Evolutionary conservation across 176 grass and related monocot species (phyloP).

Genomic region (Bothriochloa decipiens): DNA sequence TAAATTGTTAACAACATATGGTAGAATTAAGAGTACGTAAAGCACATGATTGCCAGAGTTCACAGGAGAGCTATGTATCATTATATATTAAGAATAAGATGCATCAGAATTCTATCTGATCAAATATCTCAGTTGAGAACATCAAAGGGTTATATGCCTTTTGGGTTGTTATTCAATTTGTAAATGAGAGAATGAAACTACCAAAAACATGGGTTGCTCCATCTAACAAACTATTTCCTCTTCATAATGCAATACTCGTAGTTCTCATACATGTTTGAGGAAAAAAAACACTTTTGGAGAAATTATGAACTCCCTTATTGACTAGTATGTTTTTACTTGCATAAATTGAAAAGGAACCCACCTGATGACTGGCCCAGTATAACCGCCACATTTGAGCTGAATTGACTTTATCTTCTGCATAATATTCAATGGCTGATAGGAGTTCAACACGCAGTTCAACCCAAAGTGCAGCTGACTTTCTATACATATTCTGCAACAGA

Average conservation of each 20-base stretch:
- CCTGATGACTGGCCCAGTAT: constrained; percentile 99
- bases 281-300: not conserved
- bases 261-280: not conserved
- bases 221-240: not conserved
- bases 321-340: constrained; percentile 1
- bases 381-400: constrained; percentile 81
- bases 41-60: constrained; percentile 39
- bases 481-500: constrained; percentile 87
- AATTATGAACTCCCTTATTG: constrained; percentile 4
- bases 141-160: not conserved
- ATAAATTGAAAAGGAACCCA: constrained; percentile 44
- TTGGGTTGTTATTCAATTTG: not conserved
- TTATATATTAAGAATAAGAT: no score
- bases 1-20: constrained; percentile 22
- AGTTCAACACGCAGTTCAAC: constrained; percentile 90
- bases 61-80: not conserved
- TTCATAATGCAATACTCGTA: not conserved
- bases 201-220: not conserved
- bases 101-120: not conserved
- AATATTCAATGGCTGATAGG: constrained; percentile 78
- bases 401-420: constrained; percentile 77
- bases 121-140: not conserved
- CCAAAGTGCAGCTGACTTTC: constrained; percentile 91
- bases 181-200: not conserved
- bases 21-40: constrained; percentile 32